phyloP scores from a whole-genome alignment of 306 rosid genomes.

The Aeschynomene evenia region DNA sequence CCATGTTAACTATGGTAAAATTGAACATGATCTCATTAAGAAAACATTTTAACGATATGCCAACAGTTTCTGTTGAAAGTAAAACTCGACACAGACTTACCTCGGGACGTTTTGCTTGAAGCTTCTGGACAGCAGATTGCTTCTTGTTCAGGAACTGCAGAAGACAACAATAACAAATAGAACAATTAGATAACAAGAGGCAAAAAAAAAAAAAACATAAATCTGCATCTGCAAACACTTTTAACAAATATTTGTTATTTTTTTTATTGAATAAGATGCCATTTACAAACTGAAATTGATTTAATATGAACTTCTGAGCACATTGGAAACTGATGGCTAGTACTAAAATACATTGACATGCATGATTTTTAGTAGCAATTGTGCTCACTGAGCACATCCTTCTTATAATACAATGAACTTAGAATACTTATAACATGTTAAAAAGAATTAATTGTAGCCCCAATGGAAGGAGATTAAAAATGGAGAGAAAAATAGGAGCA shows the following conservation, averaged over 20 bases:
- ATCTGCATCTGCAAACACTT: slow-evolving; percentile 12
- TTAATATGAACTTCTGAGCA: too few relatives aligned
- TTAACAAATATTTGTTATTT: slow-evolving; percentile 3
- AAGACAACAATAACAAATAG: slow-evolving; percentile 27
- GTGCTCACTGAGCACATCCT: too few relatives aligned
- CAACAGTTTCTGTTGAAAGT: slow-evolving; percentile 16
- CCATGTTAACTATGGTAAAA: neutral
- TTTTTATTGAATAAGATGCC: neutral
- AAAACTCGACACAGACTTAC: slow-evolving; percentile 28
- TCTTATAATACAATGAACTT: too few relatives aligned
- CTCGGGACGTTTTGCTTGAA: slow-evolving; percentile 51
- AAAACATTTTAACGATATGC: neutral
- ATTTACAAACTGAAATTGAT: too few relatives aligned
- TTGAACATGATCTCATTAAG: neutral
- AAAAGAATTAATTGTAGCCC: too few relatives aligned
- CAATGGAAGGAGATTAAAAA: too few relatives aligned
- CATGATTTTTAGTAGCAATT: too few relatives aligned
- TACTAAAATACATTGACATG: too few relatives aligned
- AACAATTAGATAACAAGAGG: neutral
- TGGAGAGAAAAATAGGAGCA: too few relatives aligned
- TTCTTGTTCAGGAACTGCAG: slow-evolving; percentile 53
- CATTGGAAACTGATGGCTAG: too few relatives aligned
- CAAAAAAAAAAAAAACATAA: neutral
- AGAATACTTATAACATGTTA: too few relatives aligned
- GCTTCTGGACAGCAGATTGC: slow-evolving; percentile 42